Base-by-base conservation (phyloP, 768 basidiomycete genomes). In the Piloderma croceum region DNA sequence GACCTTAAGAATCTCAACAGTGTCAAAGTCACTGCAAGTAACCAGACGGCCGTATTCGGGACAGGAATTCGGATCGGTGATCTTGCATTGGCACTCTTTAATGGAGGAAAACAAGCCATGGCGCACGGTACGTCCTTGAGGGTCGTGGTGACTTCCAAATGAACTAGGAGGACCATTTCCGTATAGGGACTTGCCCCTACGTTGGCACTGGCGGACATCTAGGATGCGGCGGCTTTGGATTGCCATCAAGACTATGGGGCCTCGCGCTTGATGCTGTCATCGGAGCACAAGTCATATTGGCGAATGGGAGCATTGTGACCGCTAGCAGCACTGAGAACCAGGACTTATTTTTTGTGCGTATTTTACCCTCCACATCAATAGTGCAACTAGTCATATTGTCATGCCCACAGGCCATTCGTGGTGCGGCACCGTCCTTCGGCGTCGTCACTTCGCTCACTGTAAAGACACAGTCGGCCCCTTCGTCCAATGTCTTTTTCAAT, bases 151-250 rank as follows among this genome's bases (percentile, higher is more conserved):
- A 25, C 5, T 23, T 24, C 15, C 45, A 29, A n/a, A n/a, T n/a
- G n/a, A n/a, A n/a, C n/a, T n/a, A n/a, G n/a, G n/a, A n/a, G n/a
- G 24, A 40, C 12, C 10, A 24, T n/a, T 36, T 15, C 4, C 66
- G 68, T 38, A 66, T 74, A 15, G 76, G 74, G 1, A 70, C 73
- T 38, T 75, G 76, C 10, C 74, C 74, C 5, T 74, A 76, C 50
- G 60, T 70, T 35, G 60, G 72, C 59, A 12, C 23, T 27, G 29
- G 19, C 3, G 4, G 12, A 34, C n/a, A n/a, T 19, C 36, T 32
- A 5, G 13, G 21, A 18, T 9, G 9, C 41, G 73, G 75, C 9
- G 76, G 70, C 9, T 77, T 65, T 47, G 76, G 76, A 0, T 71
- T 71, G 43, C 64, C 65, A 0, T 68, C 70, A 2, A 58, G 76